A percentile compares a stretch with the other conserved stretches of the same genome.
Conservation (phyloP, 345 rosid genomes). For the Lenwebbia sp. region DNA sequence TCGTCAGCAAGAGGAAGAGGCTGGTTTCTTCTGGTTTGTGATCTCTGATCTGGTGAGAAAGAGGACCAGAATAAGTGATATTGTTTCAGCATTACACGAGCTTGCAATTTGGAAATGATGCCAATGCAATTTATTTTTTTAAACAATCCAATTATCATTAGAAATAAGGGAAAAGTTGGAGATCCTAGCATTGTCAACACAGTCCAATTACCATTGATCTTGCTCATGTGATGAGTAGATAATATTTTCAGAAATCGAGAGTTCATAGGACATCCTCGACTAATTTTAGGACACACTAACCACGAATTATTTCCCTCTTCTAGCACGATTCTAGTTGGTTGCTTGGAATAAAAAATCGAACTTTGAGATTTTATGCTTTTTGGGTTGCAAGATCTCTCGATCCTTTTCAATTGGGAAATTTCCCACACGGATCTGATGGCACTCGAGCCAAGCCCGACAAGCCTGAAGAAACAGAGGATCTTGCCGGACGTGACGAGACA, state of each 20-base stretch:
- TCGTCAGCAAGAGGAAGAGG: constrained; percentile 86
- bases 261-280: neutral
- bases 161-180: neutral
- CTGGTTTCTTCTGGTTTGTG: constrained; percentile 55
- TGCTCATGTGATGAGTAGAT: neutral
- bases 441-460: neutral
- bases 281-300: neutral
- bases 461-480: neutral
- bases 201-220: neutral
- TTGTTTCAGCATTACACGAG: too few relatives aligned
- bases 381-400: neutral
- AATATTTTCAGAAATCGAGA: neutral
- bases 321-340: neutral
- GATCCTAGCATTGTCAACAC: neutral
- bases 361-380: neutral
- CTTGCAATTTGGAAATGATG: too few relatives aligned
- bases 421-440: neutral
- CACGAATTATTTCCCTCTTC: neutral
- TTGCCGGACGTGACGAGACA: neutral
- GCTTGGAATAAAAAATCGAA: neutral
- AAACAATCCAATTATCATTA: neutral
- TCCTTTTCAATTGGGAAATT: neutral
- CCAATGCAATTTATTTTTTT: too few relatives aligned
- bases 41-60: constrained; percentile 28
- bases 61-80: constrained; percentile 7